These are phyloP conservation scores for Aspergillus carlsbadensis DNA, from an alignment of 495 filamentous ascomycete genomes.

Conservation along the genomic window DNA sequence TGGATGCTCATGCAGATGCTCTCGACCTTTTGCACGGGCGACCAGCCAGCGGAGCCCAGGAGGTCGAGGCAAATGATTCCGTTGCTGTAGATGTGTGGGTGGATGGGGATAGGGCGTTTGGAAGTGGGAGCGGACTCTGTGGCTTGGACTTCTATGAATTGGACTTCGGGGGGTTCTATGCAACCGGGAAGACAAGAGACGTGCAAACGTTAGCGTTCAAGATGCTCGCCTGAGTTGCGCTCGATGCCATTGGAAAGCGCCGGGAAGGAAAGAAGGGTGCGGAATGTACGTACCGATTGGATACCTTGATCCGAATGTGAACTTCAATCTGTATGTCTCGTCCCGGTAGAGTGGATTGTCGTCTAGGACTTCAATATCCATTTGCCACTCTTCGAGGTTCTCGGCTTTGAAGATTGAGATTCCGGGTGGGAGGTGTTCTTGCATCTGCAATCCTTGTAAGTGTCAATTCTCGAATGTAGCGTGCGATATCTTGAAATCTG, in stretches of 20 bases:
- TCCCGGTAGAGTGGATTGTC: constrained; percentile 83
- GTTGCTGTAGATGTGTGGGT: constrained; percentile 97
- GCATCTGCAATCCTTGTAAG: constrained; percentile 27
- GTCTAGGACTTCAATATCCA: constrained; percentile 91
- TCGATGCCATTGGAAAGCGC: neutral
- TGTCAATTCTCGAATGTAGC: neutral
- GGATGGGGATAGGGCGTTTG: constrained; percentile 79
- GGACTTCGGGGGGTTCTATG: constrained; percentile 87
- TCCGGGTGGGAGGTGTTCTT: constrained; percentile 58
- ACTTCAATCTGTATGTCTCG: constrained; percentile 82
- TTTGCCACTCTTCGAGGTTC: constrained; percentile 83
- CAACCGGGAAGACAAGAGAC: neutral
- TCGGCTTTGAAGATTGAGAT: constrained; percentile 79
- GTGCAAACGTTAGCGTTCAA: constrained; percentile 1
- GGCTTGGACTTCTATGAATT: constrained; percentile 59
- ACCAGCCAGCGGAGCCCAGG: constrained; percentile 85
- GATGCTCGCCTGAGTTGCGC: neutral
- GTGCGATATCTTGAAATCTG: too few relatives aligned
- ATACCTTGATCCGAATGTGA: constrained; percentile 78
- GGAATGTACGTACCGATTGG: constrained; percentile 70
- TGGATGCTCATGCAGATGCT: constrained; percentile 97
- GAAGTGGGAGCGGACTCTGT: neutral
- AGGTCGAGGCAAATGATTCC: constrained; percentile 98
- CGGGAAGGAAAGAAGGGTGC: neutral
- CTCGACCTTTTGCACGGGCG: constrained; percentile 94